A percentile compares a stretch with the other conserved stretches of the same genome.
Evolutionary conservation across 805 yeast species (phyloP).

Genomic region (Kazachstania kunashirensis): DNA sequence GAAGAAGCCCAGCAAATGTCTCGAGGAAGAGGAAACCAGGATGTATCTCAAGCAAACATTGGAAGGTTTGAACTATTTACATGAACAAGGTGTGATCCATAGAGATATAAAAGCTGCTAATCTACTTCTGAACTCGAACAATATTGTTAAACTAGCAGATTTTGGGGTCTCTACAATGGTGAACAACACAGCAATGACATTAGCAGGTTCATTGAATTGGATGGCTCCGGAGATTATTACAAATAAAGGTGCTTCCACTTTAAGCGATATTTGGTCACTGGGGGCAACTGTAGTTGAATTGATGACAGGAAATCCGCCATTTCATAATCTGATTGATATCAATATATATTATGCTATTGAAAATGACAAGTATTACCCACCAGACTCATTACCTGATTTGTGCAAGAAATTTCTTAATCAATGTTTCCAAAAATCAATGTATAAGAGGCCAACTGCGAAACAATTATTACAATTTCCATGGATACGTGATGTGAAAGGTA

Average conservation of each 20-base stretch:
- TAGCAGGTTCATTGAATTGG: conserved; percentile 93
- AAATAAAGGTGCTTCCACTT: conserved; percentile 75
- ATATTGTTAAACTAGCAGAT: conserved; percentile 83
- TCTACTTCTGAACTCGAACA: conserved; percentile 56
- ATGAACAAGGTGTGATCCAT: conserved; percentile 74
- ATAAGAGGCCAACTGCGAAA: conserved; percentile 53
- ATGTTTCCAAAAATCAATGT: conserved; percentile 68
- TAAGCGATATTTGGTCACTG: conserved; percentile 87
- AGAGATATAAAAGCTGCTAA: conserved; percentile 94
- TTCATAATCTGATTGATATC: conserved; percentile 42
- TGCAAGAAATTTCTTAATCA: conserved; percentile 59
- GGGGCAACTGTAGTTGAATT: conserved; percentile 93
- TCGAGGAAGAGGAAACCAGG: conserved; percentile 54
- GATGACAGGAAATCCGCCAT: conserved; percentile 80
- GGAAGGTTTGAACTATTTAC: conserved; percentile 60
- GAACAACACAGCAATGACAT: conserved; percentile 50
- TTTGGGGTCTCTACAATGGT: conserved; percentile 90
- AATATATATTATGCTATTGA: conserved; percentile 32
- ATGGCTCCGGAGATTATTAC: conserved; percentile 95
- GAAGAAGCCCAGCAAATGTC: conserved; percentile 23
- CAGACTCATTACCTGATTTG: conserved; percentile 30
- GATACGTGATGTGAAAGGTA: conserved; percentile 12
- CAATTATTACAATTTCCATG: conserved; percentile 55
- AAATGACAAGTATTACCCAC: conserved; percentile 33
- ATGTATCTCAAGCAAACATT: conserved; percentile 61